Base-by-base conservation (phyloP, 352 stramenopile species). In the Phytophthora meadii region DNA sequence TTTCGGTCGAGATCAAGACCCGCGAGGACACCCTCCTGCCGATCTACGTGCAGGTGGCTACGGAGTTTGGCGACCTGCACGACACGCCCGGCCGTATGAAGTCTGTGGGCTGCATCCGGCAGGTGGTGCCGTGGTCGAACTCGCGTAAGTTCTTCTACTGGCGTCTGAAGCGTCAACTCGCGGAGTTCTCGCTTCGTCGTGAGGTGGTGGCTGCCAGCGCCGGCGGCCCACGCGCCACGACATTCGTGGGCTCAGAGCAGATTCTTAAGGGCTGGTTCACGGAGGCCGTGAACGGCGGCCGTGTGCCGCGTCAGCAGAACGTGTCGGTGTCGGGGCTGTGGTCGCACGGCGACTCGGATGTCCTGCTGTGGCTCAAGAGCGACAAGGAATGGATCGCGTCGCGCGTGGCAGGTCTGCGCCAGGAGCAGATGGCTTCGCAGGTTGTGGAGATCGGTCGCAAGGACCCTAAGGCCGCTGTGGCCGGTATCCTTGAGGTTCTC, bases 31-130 rank as follows among this genome's bases (percentile, higher is more conserved):
- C 88, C 49, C 77, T 99, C 19, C 72, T 99, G 64, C 97, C 97
- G 30, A 94, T 99, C 27, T 99, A 99, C 70, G 82, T 98, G 19
- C 96, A 99, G 83, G 95, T 99, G 65, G 92, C 97, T 28, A 98
- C 99, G 25, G 95, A 99, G 77, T 99, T 99, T 76, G 98, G 97
- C 28, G 98, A 99, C 73, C 84, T 99, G 34, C 98, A 99, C 83
- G 98, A 99, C 77, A 99, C 97, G 48, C 98, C 98, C 32, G 98
- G 98, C n/a, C 90, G 98, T 54, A 99, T 99, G 98, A 97, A 99
- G 79, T 97, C 97, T 40, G 98, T 99, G 75, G 93, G 93, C 64
- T 98, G 98, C 42, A 99, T 99, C 82, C 84, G 98, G 58, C 76
- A 96, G 22, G 87, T 98, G 41, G 97, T 99, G 36, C 87, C 97